Conservation (phyloP, 2,329 filamentous ascomycete species). For the Sclerotinia sclerotiorum region DNA sequence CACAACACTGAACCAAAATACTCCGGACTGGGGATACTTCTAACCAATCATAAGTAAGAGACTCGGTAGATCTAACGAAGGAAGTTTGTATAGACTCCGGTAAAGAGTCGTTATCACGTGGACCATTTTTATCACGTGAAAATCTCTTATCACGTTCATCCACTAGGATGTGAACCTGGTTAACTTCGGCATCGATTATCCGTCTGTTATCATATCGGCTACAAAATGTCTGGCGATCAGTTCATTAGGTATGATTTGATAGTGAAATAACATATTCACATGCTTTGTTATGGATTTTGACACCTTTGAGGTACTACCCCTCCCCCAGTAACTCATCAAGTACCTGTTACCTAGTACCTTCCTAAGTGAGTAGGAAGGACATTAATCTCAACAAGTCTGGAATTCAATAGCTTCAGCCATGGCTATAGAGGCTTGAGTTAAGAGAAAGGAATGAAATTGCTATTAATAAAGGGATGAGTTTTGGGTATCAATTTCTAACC, state of each 20-base stretch:
- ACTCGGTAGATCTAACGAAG: too few relatives aligned
- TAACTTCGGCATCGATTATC: neutral
- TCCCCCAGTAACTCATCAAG: neutral
- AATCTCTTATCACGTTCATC: neutral
- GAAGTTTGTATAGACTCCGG: too few relatives aligned
- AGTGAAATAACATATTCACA: constrained; percentile 7
- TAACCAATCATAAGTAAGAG: too few relatives aligned
- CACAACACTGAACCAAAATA: neutral
- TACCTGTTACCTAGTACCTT: constrained; percentile 1
- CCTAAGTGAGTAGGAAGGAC: constrained; percentile 3
- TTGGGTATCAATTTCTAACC: neutral
- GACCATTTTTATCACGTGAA: neutral
- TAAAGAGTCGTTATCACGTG: too few relatives aligned
- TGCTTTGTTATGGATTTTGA: neutral
- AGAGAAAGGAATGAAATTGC: neutral
- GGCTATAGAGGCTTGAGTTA: neutral
- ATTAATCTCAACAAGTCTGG: neutral
- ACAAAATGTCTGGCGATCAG: neutral
- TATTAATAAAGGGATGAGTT: neutral
- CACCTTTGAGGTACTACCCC: neutral
- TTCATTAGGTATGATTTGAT: neutral
- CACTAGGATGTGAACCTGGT: neutral
- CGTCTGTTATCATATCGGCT: neutral
- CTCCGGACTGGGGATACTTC: too few relatives aligned
- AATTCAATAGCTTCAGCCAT: neutral